Conservation (phyloP, 106 monocot species). For the Phalaenopsis aphrodite region DNA sequence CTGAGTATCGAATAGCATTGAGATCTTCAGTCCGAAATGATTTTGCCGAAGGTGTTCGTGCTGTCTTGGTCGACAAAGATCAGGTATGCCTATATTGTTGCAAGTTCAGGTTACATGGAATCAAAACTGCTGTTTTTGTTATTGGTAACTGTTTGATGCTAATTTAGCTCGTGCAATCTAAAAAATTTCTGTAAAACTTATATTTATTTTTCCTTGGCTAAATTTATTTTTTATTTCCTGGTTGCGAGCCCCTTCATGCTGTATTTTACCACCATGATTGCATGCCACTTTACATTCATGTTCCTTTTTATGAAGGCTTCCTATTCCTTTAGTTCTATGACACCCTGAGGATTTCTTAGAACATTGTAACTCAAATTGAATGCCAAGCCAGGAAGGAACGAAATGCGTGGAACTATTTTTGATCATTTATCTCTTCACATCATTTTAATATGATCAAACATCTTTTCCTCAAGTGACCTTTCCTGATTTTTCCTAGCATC, state of each 20-base stretch:
- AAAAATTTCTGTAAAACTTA: too few relatives aligned
- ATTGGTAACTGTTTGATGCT: too few relatives aligned
- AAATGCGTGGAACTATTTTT: not conserved
- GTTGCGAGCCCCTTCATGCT: too few relatives aligned
- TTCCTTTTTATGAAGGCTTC: not conserved
- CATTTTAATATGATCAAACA: not conserved
- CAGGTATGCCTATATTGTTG: constrained; percentile 27
- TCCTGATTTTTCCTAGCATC: not conserved
- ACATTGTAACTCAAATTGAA: too few relatives aligned
- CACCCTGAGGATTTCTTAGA: not conserved
- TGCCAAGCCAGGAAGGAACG: not conserved
- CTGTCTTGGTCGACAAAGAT: constrained; percentile 68
- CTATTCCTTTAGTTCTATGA: not conserved
- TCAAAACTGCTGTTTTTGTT: too few relatives aligned
- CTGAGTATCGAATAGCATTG: constrained; percentile 59
- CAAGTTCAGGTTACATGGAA: too few relatives aligned
- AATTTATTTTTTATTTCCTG: too few relatives aligned
- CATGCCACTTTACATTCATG: too few relatives aligned
- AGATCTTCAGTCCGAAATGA: constrained; percentile 45
- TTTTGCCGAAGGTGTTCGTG: constrained; percentile 73
- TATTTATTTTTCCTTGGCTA: too few relatives aligned
- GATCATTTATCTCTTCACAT: not conserved
- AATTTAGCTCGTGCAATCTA: too few relatives aligned
- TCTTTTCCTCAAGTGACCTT: not conserved
- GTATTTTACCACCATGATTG: too few relatives aligned